These are phyloP conservation scores for Lentinula detonsa DNA, from an alignment of 768 basidiomycete genomes.

Conservation along the genomic window DNA sequence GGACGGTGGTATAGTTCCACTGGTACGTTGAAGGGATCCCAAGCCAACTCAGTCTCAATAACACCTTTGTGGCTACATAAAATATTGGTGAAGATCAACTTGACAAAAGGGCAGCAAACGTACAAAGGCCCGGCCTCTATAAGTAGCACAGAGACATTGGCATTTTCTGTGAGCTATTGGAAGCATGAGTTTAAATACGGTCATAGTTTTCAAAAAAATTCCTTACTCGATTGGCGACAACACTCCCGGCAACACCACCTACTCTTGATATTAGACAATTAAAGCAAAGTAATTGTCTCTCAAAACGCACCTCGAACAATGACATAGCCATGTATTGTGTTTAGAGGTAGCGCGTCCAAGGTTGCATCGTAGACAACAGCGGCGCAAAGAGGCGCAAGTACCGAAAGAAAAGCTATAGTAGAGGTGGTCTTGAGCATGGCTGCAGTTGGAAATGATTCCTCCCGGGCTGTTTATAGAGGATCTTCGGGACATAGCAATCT, in stretches of 20 bases:
- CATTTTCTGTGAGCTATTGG: constrained; percentile 14
- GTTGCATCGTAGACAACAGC: background rate
- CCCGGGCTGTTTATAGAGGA: background rate
- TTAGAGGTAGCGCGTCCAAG: background rate
- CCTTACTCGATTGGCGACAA: constrained; percentile 16
- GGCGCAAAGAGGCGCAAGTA: background rate
- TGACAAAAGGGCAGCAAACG: background rate
- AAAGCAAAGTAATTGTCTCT: background rate
- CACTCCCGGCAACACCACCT: constrained; percentile 23
- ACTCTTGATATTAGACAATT: background rate
- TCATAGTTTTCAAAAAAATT: background rate
- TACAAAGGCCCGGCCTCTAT: constrained; percentile 19
- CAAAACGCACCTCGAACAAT: constrained; percentile 21
- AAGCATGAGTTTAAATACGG: too few relatives aligned
- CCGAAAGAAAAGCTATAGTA: background rate
- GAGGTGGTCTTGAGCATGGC: background rate
- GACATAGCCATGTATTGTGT: constrained; percentile 20
- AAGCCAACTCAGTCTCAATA: background rate
- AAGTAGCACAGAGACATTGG: constrained; percentile 16
- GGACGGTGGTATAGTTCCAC: constrained; percentile 22
- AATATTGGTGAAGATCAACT: background rate
- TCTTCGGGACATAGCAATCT: background rate
- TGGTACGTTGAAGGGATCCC: constrained; percentile 7
- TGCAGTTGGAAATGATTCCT: background rate
- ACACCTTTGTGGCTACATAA: constrained; percentile 14